Evolutionary conservation across 1,284 basidiomycete species (phyloP), one percentile per base, ranked within the genome.

Genomic region (Sanguinoderma infundibulare): DNA sequence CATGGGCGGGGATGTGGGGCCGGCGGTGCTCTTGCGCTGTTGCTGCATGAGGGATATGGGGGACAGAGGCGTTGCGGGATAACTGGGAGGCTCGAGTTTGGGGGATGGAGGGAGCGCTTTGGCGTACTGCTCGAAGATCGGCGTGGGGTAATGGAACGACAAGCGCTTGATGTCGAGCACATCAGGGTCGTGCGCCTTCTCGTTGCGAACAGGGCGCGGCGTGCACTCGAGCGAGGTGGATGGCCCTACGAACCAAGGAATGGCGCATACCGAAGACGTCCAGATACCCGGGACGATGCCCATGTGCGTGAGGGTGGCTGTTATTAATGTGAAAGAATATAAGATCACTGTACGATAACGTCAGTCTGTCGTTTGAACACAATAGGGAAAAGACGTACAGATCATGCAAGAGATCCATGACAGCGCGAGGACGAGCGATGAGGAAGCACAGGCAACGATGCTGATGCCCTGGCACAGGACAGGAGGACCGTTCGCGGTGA

Each of bases 351-450:
- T 15, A 38, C 8, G 8, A 30, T 6, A 30, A 46, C 24, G 52
- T 65, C 60, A 40, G 4, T 17, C 24, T 14, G 9, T 6, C 15
- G 6, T 15, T 30, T 5, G 10, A 1, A 20, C 2, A 20, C 26
- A 6, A 24, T 6, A 17, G n/a, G 1, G 1, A 42, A 10, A 39
- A 32, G 50, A 78, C 86, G 61, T 71, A 89, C 87, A 68, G 35
- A 81, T 75, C 53, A 85, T 69, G 62, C 79, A 79, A 46, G 78
- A 79, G 28, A 87, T 62, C 87, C 87, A 90, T 15, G 80, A 78
- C 15, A 82, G 67, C 7, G 82, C 82, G 9, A 84, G 74, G 17
- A 89, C 74, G 51, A 88, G 70, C 9, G 78, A 79, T 14, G 79
- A 75, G 0, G 87, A 85, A 8, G 83, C 82, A 61, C 85, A 87